Evolutionary conservation across 768 basidiomycete species (phyloP).

Genomic region (Russula sp.): DNA sequence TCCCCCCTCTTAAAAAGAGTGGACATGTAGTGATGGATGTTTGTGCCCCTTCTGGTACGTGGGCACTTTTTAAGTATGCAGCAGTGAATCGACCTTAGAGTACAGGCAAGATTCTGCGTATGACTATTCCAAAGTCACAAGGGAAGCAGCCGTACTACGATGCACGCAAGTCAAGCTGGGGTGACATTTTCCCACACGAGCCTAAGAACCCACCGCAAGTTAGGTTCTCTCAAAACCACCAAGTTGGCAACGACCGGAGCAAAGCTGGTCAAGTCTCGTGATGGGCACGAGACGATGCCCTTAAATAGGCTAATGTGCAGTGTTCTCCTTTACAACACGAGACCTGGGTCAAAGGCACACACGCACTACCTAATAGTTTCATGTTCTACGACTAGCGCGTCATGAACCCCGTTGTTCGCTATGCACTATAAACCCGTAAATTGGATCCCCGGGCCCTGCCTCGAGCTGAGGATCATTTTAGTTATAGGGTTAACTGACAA

Average conservation of each 20-base stretch:
- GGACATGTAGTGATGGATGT: conserved; percentile 91
- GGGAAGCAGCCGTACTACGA: conserved; percentile 96
- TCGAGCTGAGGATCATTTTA: conserved; percentile 80
- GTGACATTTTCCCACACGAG: conserved; percentile 89
- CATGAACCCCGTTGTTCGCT: not conserved
- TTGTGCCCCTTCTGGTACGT: conserved; percentile 74
- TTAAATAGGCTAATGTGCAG: not conserved
- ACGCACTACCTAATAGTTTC: not conserved
- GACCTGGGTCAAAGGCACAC: not conserved
- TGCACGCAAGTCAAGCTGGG: conserved; percentile 90
- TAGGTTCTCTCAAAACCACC: conserved; percentile 40
- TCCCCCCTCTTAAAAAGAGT: conserved; percentile 85
- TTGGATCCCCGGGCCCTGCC: conserved; percentile 84
- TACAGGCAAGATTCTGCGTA: conserved; percentile 85
- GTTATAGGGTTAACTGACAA: conserved; percentile 62
- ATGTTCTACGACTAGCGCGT: not conserved
- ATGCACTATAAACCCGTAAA: conserved; percentile 61
- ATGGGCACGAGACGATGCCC: not conserved
- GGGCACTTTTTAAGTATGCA: not conserved
- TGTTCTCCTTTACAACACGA: not conserved
- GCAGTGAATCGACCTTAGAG: conserved; percentile 6
- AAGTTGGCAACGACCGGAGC: conserved; percentile 29
- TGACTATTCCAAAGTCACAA: conserved; percentile 89
- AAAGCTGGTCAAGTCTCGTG: conserved; percentile 17
- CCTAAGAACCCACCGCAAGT: conserved; percentile 74